Evolutionary conservation across 202 grass and related monocot genomes (phyloP), one percentile per base, ranked within the genome.

Genomic region (Saccharum hybrid): DNA sequence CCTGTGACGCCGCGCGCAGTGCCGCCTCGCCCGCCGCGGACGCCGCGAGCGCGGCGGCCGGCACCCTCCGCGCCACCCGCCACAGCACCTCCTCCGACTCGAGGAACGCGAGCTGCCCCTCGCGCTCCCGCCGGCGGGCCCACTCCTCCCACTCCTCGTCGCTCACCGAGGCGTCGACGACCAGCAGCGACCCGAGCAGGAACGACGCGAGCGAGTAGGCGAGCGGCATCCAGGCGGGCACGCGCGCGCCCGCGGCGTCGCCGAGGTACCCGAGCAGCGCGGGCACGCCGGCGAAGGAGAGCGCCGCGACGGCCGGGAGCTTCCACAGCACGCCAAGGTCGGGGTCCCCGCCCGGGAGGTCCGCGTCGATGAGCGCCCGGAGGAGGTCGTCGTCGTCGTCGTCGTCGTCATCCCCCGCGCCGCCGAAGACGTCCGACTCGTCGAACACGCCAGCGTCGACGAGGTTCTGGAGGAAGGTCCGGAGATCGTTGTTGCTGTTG

Each of bases 291-390:
- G 65, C 77, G 66, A 81, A 85, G 54, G 87, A 84, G 63, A 54
- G 3, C 7, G 5, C 71, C 42, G 65, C 71, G 22, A 85, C 65
- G 71, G 82, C 82, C 13, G 82, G 77, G 65, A 85, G 56, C 82
- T 89, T 85, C 87, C 87, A 89, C 65, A 89, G 82, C 6, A 81
- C 82, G 82, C 87, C 15, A 13, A 85, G 87, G 72, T 88, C 87
- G 34, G 76, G 64, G 42, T 23, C 60, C 56, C 79, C 60, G 15
- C 79, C 79, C 6, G 72, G 85, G 22, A 81, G 63, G 70, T 81
- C 87, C 39, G 77, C 82, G 63, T 88, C 76, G 63, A 56, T 12
- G 71, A 89, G 77, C 71, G 36, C 57, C 12, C 78, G 78, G 56
- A 77, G 76, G 81, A 80, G 30, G 22, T 63, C 81, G 69, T 36